Conservation (phyloP, 1,284 basidiomycete genomes). For the Ustilago esculenta region DNA sequence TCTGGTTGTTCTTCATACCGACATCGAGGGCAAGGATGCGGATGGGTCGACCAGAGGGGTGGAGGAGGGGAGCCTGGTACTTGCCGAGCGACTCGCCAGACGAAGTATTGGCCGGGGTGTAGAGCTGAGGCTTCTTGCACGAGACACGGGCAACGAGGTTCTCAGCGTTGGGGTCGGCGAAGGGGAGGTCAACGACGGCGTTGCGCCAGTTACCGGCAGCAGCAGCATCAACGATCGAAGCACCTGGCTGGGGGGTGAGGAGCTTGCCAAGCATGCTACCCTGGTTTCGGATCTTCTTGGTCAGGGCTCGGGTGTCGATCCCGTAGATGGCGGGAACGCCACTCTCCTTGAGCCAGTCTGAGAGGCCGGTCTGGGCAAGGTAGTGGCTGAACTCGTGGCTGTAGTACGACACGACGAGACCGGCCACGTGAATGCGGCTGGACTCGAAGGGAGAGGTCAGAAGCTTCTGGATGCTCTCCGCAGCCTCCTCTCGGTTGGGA, state of each 20-base stretch:
- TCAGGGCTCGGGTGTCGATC: conserved; percentile 94
- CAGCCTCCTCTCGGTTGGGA: conserved; percentile 74
- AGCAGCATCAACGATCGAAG: conserved; percentile 50
- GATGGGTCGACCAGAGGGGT: conserved; percentile 81
- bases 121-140: conserved; percentile 75
- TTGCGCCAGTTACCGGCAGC: conserved; percentile 76
- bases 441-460: conserved; percentile 80
- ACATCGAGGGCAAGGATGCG: conserved; percentile 93
- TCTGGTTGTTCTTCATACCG: conserved; percentile 99
- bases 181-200: conserved; percentile 82
- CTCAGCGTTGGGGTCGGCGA: conserved; percentile 85
- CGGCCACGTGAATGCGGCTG: conserved; percentile 89
- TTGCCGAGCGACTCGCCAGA: conserved; percentile 68
- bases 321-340: conserved; percentile 94
- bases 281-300: conserved; percentile 93
- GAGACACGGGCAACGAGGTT: conserved; percentile 95
- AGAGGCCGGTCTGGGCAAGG: conserved; percentile 87
- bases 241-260: conserved; percentile 60
- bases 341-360: conserved; percentile 94
- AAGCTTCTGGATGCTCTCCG: conserved; percentile 69
- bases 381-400: conserved; percentile 91
- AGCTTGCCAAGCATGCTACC: conserved; percentile 80
- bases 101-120: conserved; percentile 69
- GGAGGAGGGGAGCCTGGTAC: conserved; percentile 70
- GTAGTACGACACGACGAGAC: conserved; percentile 92